phyloP scores from a whole-genome alignment of 805 yeast genomes.

The Cyberlindnera sargentensis region DNA sequence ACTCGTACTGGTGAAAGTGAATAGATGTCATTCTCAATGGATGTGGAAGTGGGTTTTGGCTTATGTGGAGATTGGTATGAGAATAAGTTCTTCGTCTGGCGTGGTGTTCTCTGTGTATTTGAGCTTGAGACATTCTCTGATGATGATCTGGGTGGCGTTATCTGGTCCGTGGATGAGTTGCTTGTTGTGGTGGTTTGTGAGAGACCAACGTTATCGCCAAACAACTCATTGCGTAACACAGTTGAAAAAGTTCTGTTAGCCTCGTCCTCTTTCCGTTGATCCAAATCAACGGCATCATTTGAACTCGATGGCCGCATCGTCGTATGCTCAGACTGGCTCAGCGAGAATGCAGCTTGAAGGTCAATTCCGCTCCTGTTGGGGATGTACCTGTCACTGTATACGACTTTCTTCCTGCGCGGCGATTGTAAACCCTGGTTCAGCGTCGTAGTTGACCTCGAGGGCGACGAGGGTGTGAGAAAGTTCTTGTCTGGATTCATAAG shows the following conservation, averaged over 20 bases:
- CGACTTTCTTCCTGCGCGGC: constrained; percentile 30
- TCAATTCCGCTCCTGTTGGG: constrained; percentile 85
- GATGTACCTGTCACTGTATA: constrained; percentile 79
- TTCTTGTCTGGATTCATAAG: constrained; percentile 7
- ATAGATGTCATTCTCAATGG: constrained; percentile 65
- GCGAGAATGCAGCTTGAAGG: constrained; percentile 63
- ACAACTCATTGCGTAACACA: constrained; percentile 80
- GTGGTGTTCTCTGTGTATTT: constrained; percentile 29
- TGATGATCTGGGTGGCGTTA: constrained; percentile 28
- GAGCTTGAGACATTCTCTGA: constrained; percentile 10
- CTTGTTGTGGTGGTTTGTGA: constrained; percentile 19
- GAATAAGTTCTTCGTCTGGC: constrained; percentile 48
- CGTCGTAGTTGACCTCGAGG: constrained; percentile 26
- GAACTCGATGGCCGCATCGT: constrained; percentile 24
- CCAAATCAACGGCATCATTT: constrained; percentile 43
- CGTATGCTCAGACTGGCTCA: constrained; percentile 13
- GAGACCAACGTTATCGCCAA: constrained; percentile 67
- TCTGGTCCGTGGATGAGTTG: constrained; percentile 9
- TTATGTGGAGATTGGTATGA: constrained; percentile 70
- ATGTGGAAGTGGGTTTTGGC: constrained; percentile 50
- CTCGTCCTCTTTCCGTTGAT: constrained; percentile 63
- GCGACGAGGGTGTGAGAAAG: constrained; percentile 23
- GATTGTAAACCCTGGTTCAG: constrained; percentile 23
- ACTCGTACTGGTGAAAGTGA: constrained; percentile 83
- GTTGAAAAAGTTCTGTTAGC: constrained; percentile 85